Evolutionary conservation across 1,284 basidiomycete species (phyloP), one percentile per base, ranked within the genome.

Genomic region (Apiotrichum siamense): DNA sequence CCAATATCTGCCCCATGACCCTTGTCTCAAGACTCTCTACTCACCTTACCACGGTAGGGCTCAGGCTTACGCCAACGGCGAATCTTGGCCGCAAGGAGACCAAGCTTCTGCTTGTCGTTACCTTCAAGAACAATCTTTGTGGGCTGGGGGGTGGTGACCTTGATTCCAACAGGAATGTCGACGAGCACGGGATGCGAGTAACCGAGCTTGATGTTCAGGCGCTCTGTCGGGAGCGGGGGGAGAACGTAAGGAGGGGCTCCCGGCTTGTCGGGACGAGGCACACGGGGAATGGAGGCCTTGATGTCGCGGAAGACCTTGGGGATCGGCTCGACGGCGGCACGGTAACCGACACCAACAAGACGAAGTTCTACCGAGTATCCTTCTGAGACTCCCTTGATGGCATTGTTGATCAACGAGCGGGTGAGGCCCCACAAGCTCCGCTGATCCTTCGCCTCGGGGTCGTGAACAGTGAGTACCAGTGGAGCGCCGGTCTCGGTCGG

Each of bases 1-100:
- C 7, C 29, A 31, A 31, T 20, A 6, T 37, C 36, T 13, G 4
- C 41, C 21, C 1, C n/a, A 18, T 3, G 26, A 18, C 15, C n/a
- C 37, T 36, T 20, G n/a, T 27, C 40, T 23, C 31, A 43, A 4
- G 7, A 24, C 36, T 3, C 25, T 13, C 6, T n/a, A 75, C 84
- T 52, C 66, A 90, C 89, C 81, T 96, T 93, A 64, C 91, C 92
- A 77, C 97, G 92, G 77, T 97, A 98, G 20, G 93, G 93, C 70
- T 98, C 96, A 15, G 94, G 94, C 63, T 85, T 86, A 60, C 94
- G 82, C 77, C 84, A 87, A 50, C 79, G 80, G 57, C 91, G 77
- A 29, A 98, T 86, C 63, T 84, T 81, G 17, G 90, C 89, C 0
- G 92, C 89, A 69, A 96, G 96, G 57, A 88, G 77, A 0, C 91